Evolutionary conservation across 352 stramenopile species (phyloP).

Genomic region (Globisporangium middletonii): DNA sequence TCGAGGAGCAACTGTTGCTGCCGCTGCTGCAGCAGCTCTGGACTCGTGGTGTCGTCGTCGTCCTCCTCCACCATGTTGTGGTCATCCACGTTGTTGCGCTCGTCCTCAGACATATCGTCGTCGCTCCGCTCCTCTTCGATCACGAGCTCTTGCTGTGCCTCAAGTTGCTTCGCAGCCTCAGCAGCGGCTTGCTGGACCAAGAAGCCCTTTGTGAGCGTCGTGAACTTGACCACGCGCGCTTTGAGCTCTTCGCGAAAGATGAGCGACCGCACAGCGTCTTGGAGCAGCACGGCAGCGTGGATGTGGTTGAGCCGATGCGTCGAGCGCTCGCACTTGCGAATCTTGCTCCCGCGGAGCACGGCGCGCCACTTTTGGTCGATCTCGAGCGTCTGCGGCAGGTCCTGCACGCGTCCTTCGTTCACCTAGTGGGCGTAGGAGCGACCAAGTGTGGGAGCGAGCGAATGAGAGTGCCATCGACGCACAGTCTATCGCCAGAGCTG

Average conservation of each 20-base stretch:
- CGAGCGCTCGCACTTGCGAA: constrained; percentile 39
- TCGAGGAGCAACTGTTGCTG: not conserved
- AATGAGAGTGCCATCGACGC: constrained; percentile 1
- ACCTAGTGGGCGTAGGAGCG: constrained; percentile 16
- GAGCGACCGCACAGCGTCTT: constrained; percentile 41
- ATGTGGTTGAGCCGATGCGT: constrained; percentile 49
- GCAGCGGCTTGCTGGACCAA: constrained; percentile 9
- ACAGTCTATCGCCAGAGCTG: not conserved
- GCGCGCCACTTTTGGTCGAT: constrained; percentile 49
- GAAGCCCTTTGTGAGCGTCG: constrained; percentile 18
- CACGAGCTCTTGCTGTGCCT: not conserved
- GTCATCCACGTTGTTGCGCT: not conserved
- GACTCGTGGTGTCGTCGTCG: not conserved
- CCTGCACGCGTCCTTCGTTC: constrained; percentile 32
- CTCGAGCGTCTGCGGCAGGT: constrained; percentile 41
- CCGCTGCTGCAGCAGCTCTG: not conserved
- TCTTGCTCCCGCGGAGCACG: constrained; percentile 43
- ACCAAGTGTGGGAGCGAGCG: not conserved
- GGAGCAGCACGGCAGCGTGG: constrained; percentile 44
- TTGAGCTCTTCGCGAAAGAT: constrained; percentile 63
- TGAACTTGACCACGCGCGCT: constrained; percentile 46
- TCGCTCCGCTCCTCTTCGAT: constrained; percentile 6
- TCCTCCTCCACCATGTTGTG: not conserved
- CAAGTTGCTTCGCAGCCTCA: constrained; percentile 2
- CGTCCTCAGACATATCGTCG: not conserved